Base-by-base conservation (phyloP, 176 grass and related monocot species). In the Otatea glauca region DNA sequence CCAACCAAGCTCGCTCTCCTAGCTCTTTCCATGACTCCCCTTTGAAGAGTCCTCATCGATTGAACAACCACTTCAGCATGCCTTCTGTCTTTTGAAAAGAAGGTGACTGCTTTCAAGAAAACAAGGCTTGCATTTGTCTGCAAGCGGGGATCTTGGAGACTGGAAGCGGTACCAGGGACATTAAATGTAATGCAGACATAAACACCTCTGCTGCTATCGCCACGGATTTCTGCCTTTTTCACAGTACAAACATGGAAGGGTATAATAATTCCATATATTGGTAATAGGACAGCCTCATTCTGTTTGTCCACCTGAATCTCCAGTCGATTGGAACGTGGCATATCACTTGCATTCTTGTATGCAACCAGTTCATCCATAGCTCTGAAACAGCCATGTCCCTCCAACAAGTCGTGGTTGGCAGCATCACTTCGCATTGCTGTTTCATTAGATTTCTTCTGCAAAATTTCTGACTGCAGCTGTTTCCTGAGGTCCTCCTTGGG, bases 191-290 rank as follows among this genome's bases (percentile, higher is more conserved):
- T 92, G n/a, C 87, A 68, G 7, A 94, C 85, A 6, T 47, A 47
- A 13, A 70, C 85, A 63, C 89, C 84, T 25, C 71, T 91, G 18
- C 81, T 71, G 34, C 87, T 91, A 35, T 94, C 92, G 67, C 85
- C 86, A 71, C 85, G 92, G 42, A 74, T 91, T n/a, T 76, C 81
- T 23, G 87, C 92, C 48, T 76, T 94, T 76, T 94, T 94, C 12
- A 94, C 87, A 70, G 89, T 92, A 53, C 80, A 91, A 56, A 94
- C 87, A 79, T 94, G 89, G 81, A 94, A 94, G 24, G 89, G 87
- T 4, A 91, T 84, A 84, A 94, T 94, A 78, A 70, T 89, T 17
- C 92, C 89, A 87, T 87, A 94, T 27, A 94, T 87, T 15, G 89
- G 92, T 53, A 94, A 85, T 4, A 94, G 87, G 20, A 92, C 67